phyloP scores from a whole-genome alignment of 2,329 filamentous ascomycete genomes.

The Colletotrichum cuscutae region DNA sequence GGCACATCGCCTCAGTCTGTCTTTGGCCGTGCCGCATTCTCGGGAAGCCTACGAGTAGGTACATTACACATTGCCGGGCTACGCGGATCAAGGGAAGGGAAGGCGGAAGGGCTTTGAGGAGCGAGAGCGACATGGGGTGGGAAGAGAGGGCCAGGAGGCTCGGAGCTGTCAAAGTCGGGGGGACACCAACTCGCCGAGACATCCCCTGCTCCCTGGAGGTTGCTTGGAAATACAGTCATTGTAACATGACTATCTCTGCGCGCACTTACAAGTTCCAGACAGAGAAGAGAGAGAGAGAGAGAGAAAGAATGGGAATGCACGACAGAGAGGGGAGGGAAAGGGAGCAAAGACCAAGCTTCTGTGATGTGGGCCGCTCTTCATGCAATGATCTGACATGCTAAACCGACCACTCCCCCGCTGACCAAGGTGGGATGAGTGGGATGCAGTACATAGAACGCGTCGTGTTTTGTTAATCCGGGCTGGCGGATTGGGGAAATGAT shows the following conservation, averaged over 20 bases:
- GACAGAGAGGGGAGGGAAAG: not conserved
- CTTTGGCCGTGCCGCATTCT: conserved; percentile 8
- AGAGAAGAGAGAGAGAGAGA: not conserved
- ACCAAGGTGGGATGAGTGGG: conserved; percentile 3
- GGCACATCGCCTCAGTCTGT: not conserved
- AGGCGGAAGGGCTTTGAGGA: not conserved
- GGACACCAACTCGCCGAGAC: not conserved
- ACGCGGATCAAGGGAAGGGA: conserved; percentile 28
- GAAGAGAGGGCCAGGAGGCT: not conserved
- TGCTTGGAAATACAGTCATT: not conserved
- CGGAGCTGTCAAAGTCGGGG: not conserved
- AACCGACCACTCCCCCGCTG: conserved; percentile 11
- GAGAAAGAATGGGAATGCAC: not conserved
- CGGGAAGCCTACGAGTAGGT: not conserved
- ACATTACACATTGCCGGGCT: conserved; percentile 2
- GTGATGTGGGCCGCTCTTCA: conserved; percentile 13
- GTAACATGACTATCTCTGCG: not conserved
- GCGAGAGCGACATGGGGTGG: not conserved
- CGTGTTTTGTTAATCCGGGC: not conserved
- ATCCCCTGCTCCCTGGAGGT: not conserved
- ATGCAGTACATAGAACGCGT: not conserved
- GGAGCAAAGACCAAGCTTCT: conserved; percentile 24
- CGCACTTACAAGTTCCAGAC: not conserved
- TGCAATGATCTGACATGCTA: conserved; percentile 31
- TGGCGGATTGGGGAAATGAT: not conserved